These are phyloP conservation scores for Epichloe sp. DNA, from an alignment of 2,329 filamentous ascomycete species.

Conservation along the genomic window DNA sequence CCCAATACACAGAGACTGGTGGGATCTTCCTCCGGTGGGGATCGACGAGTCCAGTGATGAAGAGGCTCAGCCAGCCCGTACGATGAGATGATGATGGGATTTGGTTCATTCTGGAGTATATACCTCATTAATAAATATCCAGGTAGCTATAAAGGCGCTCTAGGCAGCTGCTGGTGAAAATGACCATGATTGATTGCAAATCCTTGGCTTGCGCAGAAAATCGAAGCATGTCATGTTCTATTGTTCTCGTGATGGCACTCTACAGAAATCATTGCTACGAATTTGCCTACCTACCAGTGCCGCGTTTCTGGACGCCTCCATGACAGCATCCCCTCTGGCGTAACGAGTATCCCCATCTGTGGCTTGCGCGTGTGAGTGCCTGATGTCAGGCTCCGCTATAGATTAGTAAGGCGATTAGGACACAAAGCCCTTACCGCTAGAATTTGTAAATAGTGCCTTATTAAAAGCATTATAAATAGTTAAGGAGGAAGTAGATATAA, in stretches of 20 bases:
- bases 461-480: too few species aligned
- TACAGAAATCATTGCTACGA: neutral
- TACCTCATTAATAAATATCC: neutral
- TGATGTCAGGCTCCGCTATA: too few species aligned
- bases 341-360: too few species aligned
- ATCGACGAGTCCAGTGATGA: conserved; percentile 4
- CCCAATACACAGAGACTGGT: conserved; percentile 15
- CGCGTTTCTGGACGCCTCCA: neutral
- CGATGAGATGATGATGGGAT: neutral
- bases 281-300: neutral
- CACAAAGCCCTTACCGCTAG: too few species aligned
- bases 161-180: neutral
- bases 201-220: too few species aligned
- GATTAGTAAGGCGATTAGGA: too few species aligned
- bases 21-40: conserved; percentile 13
- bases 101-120: neutral
- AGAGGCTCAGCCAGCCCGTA: neutral
- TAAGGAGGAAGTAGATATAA: too few species aligned
- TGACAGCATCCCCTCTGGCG: too few species aligned
- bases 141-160: neutral
- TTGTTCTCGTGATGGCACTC: neutral
- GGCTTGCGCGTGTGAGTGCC: too few species aligned
- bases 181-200: too few species aligned
- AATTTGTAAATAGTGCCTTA: too few species aligned
- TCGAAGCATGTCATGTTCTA: neutral